These are phyloP conservation scores for Tremella mesenterica DNA, from an alignment of 768 basidiomycete genomes.

Conservation along the genomic window DNA sequence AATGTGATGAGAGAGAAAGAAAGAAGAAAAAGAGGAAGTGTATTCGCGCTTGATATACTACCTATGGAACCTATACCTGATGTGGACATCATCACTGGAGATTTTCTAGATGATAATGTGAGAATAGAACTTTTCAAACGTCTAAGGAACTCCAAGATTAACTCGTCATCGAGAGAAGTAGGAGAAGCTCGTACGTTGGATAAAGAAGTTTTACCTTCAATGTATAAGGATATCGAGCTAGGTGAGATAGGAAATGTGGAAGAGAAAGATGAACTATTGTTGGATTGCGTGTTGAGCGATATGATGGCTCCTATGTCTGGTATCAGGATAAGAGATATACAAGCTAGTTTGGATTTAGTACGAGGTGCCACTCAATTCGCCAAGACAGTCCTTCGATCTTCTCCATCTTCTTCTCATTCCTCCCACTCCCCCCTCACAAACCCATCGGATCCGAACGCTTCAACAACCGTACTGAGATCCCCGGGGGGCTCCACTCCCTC, in stretches of 20 bases:
- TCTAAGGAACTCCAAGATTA: conserved; percentile 33
- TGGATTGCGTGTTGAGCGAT: conserved; percentile 77
- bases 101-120: conserved; percentile 61
- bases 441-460: too few relatives aligned
- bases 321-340: conserved; percentile 57
- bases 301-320: conserved; percentile 83
- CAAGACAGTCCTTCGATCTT: conserved; percentile 43
- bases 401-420: too few relatives aligned
- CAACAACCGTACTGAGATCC: too few relatives aligned
- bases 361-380: conserved; percentile 65
- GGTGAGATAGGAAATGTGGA: not conserved
- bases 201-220: too few relatives aligned
- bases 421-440: too few relatives aligned
- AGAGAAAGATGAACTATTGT: conserved; percentile 49
- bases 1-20: too few relatives aligned
- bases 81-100: conserved; percentile 62
- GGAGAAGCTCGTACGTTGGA: too few relatives aligned
- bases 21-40: conserved; percentile 39
- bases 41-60: conserved; percentile 76
- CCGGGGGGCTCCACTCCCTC: too few relatives aligned
- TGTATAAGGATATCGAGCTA: too few relatives aligned
- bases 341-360: conserved; percentile 64
- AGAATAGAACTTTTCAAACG: conserved; percentile 43
- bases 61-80: conserved; percentile 63
- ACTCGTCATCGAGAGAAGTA: conserved; percentile 37